Percentiles rank a stretch among this genome's conserved stretches.
Conservation (phyloP, 140 eudicot species). For the Anethum foeniculum region DNA sequence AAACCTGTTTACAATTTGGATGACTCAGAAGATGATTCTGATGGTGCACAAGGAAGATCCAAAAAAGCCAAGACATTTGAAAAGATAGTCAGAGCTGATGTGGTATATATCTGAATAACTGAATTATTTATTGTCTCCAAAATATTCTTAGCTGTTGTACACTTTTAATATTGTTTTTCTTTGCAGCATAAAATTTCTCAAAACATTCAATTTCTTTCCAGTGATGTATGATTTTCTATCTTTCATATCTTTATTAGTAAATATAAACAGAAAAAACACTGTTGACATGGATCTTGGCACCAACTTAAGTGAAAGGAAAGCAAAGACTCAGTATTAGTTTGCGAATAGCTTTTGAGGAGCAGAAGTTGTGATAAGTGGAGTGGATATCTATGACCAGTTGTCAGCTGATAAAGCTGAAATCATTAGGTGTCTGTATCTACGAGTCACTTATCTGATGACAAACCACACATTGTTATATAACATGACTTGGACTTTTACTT, state of each 20-base stretch:
- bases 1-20: slow-evolving; percentile 69
- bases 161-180: not conserved
- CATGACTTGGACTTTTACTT: not conserved
- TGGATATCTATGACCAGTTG: not conserved
- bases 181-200: not conserved
- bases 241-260: not conserved
- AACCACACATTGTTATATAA: not conserved
- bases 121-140: not conserved
- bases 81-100: slow-evolving; percentile 65
- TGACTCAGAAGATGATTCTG: slow-evolving; percentile 83
- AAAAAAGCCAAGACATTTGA: slow-evolving; percentile 40
- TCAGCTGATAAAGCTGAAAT: not conserved
- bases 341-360: not conserved
- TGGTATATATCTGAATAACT: slow-evolving; percentile 30
- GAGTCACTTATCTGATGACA: not conserved
- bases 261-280: not conserved
- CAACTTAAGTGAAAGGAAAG: not conserved
- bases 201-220: not conserved
- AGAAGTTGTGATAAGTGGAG: not conserved
- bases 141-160: not conserved
- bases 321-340: not conserved
- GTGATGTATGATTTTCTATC: not conserved
- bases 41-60: slow-evolving; percentile 35
- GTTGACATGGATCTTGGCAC: not conserved
- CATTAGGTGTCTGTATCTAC: not conserved